A percentile compares a stretch with the other conserved stretches of the same genome.
phyloP scores from a whole-genome alignment of 2,329 filamentous ascomycete genomes.

The Fusarium stilboides region DNA sequence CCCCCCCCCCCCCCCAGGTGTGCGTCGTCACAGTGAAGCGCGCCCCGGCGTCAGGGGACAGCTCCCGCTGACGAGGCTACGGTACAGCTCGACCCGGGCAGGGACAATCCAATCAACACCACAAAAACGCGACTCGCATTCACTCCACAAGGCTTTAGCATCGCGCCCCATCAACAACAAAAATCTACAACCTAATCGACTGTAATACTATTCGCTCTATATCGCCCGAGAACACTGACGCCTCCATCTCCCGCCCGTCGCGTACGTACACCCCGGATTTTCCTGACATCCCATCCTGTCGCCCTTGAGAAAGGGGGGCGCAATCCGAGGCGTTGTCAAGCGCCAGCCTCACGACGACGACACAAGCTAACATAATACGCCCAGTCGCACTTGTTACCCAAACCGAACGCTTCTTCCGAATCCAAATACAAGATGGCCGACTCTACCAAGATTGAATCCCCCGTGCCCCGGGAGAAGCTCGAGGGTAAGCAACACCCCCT shows the following conservation, averaged over 20 bases:
- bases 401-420: conserved; percentile 27
- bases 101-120: conserved; percentile 29
- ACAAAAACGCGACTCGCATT: conserved; percentile 40
- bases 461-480: conserved; percentile 79
- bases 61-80: conserved; percentile 30
- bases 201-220: conserved; percentile 17
- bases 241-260: conserved; percentile 16
- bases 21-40: conserved; percentile 12
- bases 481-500: conserved; percentile 69
- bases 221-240: conserved; percentile 28
- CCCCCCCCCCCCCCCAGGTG: too few relatives aligned
- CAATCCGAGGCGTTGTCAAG: conserved; percentile 33
- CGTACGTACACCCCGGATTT: conserved; percentile 33
- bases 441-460: conserved; percentile 56
- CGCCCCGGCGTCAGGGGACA: conserved; percentile 7
- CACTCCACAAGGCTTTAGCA: conserved; percentile 43
- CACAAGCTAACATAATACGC: conserved; percentile 22
- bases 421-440: conserved; percentile 56
- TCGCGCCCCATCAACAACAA: conserved; percentile 33
- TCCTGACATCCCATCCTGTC: conserved; percentile 22
- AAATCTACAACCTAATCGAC: conserved; percentile 16
- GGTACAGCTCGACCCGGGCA: conserved; percentile 15
- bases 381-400: conserved; percentile 27
- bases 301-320: conserved; percentile 33
- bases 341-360: conserved; percentile 38